These are phyloP conservation scores for Singerocomus inundabilis DNA, from an alignment of 1,284 basidiomycete species.

Conservation along the genomic window DNA sequence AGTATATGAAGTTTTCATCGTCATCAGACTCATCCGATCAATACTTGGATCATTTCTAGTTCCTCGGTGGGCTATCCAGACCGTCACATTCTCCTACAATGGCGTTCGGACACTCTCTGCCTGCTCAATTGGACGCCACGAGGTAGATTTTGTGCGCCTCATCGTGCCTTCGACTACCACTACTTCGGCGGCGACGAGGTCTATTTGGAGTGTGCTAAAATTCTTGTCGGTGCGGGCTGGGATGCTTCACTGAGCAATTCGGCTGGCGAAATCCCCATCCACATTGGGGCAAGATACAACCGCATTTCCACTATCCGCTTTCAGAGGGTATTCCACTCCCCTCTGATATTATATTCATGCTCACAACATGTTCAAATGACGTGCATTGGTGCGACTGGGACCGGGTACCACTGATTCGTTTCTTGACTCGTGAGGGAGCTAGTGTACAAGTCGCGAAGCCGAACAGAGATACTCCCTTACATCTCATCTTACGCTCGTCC, in stretches of 20 bases:
- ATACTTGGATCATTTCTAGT: too few relatives aligned
- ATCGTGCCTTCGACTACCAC: too few relatives aligned
- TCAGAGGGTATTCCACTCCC: background rate
- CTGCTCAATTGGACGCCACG: too few relatives aligned
- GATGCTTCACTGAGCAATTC: too few relatives aligned
- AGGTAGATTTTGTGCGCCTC: too few relatives aligned
- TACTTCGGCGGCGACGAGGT: too few relatives aligned
- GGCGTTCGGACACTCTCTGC: too few relatives aligned
- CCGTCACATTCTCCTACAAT: too few relatives aligned
- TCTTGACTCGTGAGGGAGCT: background rate
- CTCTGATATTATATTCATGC: background rate
- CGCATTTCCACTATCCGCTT: background rate
- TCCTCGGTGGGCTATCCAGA: too few relatives aligned
- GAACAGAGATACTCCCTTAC: slow-evolving; percentile 1
- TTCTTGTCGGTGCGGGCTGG: background rate
- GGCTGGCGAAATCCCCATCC: slow-evolving; percentile 1
- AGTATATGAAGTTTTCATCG: background rate
- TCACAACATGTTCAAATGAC: too few relatives aligned
- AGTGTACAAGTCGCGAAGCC: background rate
- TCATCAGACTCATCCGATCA: too few relatives aligned
- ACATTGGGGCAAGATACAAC: background rate
- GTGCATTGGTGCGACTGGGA: too few relatives aligned
- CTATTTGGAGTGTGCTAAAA: background rate
- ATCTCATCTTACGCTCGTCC: background rate
- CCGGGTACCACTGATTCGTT: background rate